Percentiles rank a stretch among this genome's conserved stretches.
These are phyloP conservation scores for Microcyclospora tardicrescens DNA, from an alignment of 2,329 filamentous ascomycete genomes.

Conservation along the genomic window DNA sequence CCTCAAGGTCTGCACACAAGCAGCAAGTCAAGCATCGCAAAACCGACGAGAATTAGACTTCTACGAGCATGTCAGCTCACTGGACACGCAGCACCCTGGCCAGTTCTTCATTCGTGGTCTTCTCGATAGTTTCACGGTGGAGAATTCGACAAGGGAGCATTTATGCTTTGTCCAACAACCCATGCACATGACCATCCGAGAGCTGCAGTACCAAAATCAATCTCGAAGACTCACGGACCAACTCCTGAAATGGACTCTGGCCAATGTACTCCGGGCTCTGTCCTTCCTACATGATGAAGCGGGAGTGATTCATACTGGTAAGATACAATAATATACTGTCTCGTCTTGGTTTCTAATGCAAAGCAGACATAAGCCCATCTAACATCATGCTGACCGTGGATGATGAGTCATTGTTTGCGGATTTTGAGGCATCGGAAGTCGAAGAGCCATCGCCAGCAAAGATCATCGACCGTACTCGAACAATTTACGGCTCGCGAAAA, in stretches of 20 bases:
- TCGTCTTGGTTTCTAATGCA: not conserved
- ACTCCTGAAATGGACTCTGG: conserved; percentile 3
- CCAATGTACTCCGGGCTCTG: conserved; percentile 2
- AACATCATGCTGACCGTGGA: conserved; percentile 12
- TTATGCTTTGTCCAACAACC: conserved; percentile 8
- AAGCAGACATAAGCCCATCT: conserved; percentile 10
- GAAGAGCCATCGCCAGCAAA: conserved; percentile 8
- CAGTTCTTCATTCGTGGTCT: conserved; percentile 5
- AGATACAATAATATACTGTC: not conserved
- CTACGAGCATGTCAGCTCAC: conserved; percentile 6
- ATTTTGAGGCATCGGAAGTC: conserved; percentile 8
- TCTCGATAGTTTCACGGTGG: conserved; percentile 3
- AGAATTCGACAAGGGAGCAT: conserved; percentile 3
- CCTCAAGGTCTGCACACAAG: conserved; percentile 3
- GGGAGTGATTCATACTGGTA: conserved; percentile 9
- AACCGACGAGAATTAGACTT: conserved; percentile 3
- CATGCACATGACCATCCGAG: conserved; percentile 8
- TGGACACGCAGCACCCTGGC: conserved; percentile 4
- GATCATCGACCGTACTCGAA: conserved; percentile 7
- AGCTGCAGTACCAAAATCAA: conserved; percentile 2
- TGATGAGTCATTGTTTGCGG: conserved; percentile 8
- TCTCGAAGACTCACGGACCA: conserved; percentile 1
- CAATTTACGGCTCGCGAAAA: conserved; percentile 9
- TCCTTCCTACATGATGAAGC: conserved; percentile 9
- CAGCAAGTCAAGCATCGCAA: not conserved